phyloP scores from a whole-genome alignment of 495 filamentous ascomycete genomes.

The Copromyces sp. region DNA sequence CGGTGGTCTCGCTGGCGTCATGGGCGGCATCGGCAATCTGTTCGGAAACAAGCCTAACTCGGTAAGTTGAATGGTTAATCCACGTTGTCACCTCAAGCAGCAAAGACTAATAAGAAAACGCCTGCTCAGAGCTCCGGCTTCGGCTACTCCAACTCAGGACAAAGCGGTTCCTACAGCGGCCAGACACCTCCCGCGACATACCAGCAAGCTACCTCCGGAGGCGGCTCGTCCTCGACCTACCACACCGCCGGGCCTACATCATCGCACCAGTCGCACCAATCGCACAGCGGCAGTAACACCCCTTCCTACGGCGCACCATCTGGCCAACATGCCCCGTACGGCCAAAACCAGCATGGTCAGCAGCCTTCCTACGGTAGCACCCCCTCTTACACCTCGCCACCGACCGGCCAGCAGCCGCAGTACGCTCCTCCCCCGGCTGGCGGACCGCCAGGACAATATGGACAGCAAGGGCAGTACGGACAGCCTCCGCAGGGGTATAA shows the following conservation, averaged over 20 bases:
- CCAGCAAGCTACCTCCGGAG: slow-evolving; percentile 24
- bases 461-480: slow-evolving; percentile 11
- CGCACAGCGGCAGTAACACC: slow-evolving; percentile 13
- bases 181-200: slow-evolving; percentile 40
- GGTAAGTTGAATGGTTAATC: slow-evolving; percentile 11
- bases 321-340: slow-evolving; percentile 13
- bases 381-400: not conserved
- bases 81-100: not conserved
- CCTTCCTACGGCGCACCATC: slow-evolving; percentile 6
- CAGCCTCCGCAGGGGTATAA: slow-evolving; percentile 13
- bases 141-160: slow-evolving; percentile 42
- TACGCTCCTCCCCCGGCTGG: slow-evolving; percentile 10
- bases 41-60: slow-evolving; percentile 30
- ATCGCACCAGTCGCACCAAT: slow-evolving; percentile 7
- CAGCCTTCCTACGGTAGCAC: slow-evolving; percentile 3
- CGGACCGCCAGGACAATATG: not conserved
- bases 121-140: slow-evolving; percentile 28
- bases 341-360: slow-evolving; percentile 5
- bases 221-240: slow-evolving; percentile 6
- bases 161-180: slow-evolving; percentile 35
- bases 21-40: slow-evolving; percentile 34
- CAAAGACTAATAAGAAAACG: slow-evolving; percentile 12
- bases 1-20: slow-evolving; percentile 32
- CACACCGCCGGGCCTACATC: slow-evolving; percentile 11
- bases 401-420: slow-evolving; percentile 6